Conservation (phyloP, 2,329 filamentous ascomycete species). For the Sporothrix variecibatus region DNA sequence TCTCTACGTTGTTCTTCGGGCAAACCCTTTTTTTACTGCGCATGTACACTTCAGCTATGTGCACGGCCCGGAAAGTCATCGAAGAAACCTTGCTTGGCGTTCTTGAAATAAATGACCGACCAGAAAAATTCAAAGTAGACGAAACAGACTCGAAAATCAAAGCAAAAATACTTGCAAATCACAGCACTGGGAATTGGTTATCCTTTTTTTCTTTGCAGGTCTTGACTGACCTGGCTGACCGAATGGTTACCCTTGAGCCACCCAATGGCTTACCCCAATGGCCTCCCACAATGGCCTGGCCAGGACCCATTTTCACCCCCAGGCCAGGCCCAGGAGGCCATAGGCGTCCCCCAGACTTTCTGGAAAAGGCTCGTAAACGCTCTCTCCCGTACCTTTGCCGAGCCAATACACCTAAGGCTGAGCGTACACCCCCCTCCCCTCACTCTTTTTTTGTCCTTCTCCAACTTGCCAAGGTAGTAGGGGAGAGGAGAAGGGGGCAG, state of each 20-base stretch:
- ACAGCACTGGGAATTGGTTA: constrained; percentile 9
- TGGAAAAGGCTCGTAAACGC: not conserved
- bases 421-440: not conserved
- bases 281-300: not conserved
- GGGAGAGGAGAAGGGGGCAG: not conserved
- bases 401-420: constrained; percentile 16
- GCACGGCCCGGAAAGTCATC: not conserved
- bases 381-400: constrained; percentile 11
- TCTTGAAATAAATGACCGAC: not conserved
- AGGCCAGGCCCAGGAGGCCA: not conserved
- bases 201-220: not conserved
- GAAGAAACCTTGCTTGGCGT: not conserved
- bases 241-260: not conserved
- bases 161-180: constrained; percentile 14
- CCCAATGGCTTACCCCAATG: not conserved
- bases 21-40: not conserved
- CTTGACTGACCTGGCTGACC: not conserved
- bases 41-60: not conserved
- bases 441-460: not conserved
- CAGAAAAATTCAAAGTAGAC: not conserved
- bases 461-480: not conserved
- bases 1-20: constrained; percentile 13
- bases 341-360: not conserved
- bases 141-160: not conserved
- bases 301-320: not conserved